Percentiles rank a stretch among this genome's conserved stretches.
Conservation (phyloP, 768 basidiomycete species). For the Boletellus ananiceps region DNA sequence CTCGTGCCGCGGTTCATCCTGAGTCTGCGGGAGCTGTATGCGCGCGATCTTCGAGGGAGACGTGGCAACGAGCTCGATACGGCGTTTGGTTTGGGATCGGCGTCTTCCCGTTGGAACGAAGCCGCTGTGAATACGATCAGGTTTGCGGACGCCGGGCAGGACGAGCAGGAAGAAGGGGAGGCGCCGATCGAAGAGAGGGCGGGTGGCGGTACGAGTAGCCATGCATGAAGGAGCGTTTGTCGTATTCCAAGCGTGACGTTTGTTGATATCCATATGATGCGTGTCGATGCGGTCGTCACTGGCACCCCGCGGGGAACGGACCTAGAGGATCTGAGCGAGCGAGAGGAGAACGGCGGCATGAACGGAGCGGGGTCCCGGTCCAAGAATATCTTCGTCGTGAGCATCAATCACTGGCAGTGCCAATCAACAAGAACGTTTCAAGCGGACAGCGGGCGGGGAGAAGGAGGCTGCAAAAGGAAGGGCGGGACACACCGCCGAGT, state of each 20-base stretch:
- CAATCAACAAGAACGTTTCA: background rate
- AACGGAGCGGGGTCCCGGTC: too few species aligned
- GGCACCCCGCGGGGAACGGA: too few species aligned
- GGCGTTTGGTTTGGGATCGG: background rate
- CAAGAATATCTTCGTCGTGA: too few species aligned
- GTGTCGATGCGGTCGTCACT: too few species aligned
- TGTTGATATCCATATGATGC: too few species aligned
- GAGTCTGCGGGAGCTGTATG: background rate
- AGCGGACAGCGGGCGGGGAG: background rate
- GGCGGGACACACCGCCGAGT: background rate
- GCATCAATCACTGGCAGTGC: too few species aligned
- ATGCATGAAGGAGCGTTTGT: background rate
- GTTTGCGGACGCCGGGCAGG: background rate
- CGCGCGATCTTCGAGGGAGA: background rate
- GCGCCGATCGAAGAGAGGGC: too few species aligned
- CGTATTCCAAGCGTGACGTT: too few species aligned
- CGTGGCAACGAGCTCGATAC: background rate
- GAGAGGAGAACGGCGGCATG: too few species aligned
- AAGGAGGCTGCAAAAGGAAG: conserved; percentile 6
- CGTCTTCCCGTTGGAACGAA: background rate
- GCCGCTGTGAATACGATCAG: background rate
- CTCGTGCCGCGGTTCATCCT: background rate
- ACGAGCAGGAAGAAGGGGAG: background rate
- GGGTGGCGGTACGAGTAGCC: background rate
- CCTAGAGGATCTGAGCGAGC: too few species aligned